Conservation (phyloP, 352 stramenopile genomes). For the Albugo candida region DNA sequence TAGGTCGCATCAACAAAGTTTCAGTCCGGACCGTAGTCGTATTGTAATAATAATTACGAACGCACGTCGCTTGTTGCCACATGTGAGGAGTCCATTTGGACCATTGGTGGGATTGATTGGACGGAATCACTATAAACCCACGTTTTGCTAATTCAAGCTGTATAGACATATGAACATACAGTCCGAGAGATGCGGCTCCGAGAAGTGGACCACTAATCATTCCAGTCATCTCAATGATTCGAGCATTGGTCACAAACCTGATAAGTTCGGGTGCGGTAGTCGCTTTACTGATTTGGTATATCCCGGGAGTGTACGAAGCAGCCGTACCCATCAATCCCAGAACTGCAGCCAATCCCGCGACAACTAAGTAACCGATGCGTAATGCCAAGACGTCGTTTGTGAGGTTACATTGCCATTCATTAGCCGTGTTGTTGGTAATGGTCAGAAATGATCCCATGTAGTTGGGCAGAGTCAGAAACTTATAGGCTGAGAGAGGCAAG, state of each 20-base stretch:
- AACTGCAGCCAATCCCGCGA: constrained; percentile 4
- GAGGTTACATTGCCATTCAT: constrained; percentile 21
- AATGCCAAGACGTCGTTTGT: constrained; percentile 18
- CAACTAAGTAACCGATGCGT: constrained; percentile 15
- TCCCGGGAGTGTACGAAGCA: constrained; percentile 3
- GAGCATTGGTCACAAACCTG: not conserved
- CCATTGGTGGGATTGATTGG: constrained; percentile 16
- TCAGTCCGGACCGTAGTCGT: constrained; percentile 16
- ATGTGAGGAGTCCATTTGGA: constrained; percentile 23
- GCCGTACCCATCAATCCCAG: constrained; percentile 7
- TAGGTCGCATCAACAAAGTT: constrained; percentile 26
- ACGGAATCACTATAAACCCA: constrained; percentile 13
- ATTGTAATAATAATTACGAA: constrained; percentile 3
- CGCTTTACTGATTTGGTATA: constrained; percentile 2
- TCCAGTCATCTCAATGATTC: not conserved
- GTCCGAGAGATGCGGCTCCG: constrained; percentile 13
- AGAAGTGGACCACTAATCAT: too few species aligned
- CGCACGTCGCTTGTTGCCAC: constrained; percentile 24
- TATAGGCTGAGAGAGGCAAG: too few species aligned
- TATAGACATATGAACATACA: constrained; percentile 17
- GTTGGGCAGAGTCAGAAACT: not conserved
- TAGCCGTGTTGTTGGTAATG: constrained; percentile 22
- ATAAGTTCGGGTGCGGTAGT: not conserved
- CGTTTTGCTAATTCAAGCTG: constrained; percentile 17
- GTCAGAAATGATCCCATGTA: constrained; percentile 25